phyloP scores from a whole-genome alignment of 208 protist species.

The Trichomonas tenax region DNA sequence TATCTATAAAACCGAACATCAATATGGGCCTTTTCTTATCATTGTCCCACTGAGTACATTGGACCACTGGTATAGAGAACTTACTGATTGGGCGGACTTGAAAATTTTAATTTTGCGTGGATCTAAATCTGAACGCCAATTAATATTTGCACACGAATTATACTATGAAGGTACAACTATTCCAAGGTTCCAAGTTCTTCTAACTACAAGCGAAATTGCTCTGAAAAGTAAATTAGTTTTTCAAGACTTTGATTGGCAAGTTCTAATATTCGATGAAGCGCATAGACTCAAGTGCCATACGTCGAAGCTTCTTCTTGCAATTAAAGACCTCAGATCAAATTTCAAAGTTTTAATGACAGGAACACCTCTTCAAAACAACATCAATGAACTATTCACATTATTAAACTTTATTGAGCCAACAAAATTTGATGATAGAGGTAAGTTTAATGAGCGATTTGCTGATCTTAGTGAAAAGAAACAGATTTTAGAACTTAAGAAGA shows the following conservation, averaged over 20 bases:
- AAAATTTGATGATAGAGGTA: constrained; percentile 63
- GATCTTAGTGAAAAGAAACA: background rate
- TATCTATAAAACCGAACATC: background rate
- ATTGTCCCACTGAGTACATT: constrained; percentile 43
- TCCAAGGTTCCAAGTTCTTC: constrained; percentile 26
- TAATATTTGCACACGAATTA: constrained; percentile 29
- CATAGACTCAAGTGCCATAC: constrained; percentile 58
- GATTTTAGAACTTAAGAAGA: constrained; percentile 20
- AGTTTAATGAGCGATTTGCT: constrained; percentile 58
- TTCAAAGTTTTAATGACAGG: constrained; percentile 76
- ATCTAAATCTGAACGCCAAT: background rate
- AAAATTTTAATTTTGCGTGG: constrained; percentile 26
- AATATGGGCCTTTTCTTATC: constrained; percentile 35
- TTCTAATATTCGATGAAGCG: constrained; percentile 64
- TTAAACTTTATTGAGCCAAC: constrained; percentile 86
- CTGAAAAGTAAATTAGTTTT: constrained; percentile 38
- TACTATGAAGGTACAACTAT: constrained; percentile 24
- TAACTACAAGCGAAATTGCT: constrained; percentile 63
- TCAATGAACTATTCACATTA: constrained; percentile 91
- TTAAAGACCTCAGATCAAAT: background rate
- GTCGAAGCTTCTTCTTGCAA: constrained; percentile 45
- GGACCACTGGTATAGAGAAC: constrained; percentile 37
- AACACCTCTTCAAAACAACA: constrained; percentile 88
- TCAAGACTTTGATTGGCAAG: constrained; percentile 42
- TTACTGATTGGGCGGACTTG: constrained; percentile 30